Conservation (phyloP, 2,329 filamentous ascomycete species). For the Dryadomyces quercus-mongolicae region DNA sequence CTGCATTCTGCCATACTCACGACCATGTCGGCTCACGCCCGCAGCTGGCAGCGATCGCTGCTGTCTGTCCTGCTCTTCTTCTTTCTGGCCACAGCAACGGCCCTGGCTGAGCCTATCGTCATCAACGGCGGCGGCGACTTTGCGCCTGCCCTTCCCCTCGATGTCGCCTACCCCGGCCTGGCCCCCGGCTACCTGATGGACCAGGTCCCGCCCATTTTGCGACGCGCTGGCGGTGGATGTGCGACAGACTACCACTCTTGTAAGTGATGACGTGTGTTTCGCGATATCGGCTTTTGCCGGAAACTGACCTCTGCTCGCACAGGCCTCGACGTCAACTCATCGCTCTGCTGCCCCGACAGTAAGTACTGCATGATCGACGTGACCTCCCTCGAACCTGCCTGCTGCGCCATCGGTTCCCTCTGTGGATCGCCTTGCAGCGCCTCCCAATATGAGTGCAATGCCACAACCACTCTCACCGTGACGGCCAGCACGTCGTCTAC, state of each 20-base stretch:
- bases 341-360: conserved; percentile 16
- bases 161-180: background rate
- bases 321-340: conserved; percentile 18
- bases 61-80: background rate
- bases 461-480: conserved; percentile 13
- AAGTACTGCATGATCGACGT: conserved; percentile 21
- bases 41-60: background rate
- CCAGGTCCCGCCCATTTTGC: conserved; percentile 1
- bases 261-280: background rate
- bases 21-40: background rate
- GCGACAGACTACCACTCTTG: conserved; percentile 10
- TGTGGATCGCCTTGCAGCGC: conserved; percentile 20
- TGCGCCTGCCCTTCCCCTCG: background rate
- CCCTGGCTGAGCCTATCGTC: background rate
- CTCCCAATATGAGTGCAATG: conserved; percentile 17
- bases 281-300: no score
- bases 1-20: background rate
- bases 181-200: conserved; percentile 3
- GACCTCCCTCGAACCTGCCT: conserved; percentile 12
- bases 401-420: conserved; percentile 19
- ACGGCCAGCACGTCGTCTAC: conserved; percentile 3
- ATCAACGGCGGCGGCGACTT: background rate
- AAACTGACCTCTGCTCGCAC: background rate
- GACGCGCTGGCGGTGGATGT: conserved; percentile 7
- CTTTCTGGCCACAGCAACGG: background rate